Evolutionary conservation across 2,329 filamentous ascomycete species (phyloP).

Genomic region (Tolypocladium ophioglossoides): DNA sequence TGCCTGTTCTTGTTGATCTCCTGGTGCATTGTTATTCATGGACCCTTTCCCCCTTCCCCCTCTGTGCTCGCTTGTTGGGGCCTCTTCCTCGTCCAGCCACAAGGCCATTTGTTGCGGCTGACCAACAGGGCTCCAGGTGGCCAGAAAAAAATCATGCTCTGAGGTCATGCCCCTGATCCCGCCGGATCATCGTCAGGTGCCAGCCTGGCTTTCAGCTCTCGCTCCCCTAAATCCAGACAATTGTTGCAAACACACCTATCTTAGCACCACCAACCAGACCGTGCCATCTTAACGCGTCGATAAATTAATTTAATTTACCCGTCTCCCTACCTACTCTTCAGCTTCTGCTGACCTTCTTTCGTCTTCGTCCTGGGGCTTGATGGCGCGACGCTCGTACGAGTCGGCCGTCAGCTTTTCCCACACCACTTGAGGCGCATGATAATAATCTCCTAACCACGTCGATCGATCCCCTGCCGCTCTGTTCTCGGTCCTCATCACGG

Average conservation of each 20-base stretch:
- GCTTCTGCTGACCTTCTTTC: background rate
- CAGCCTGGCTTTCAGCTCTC: background rate
- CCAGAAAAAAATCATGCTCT: background rate
- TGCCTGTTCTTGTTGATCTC: background rate
- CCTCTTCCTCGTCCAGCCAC: background rate
- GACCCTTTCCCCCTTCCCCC: too few species aligned
- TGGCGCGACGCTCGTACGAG: background rate
- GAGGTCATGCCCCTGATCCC: background rate
- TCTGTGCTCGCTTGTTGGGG: background rate
- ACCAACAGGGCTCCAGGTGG: background rate
- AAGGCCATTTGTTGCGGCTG: background rate
- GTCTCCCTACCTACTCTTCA: background rate
- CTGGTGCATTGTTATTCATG: too few species aligned
- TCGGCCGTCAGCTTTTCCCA: background rate
- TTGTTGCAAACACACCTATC: background rate
- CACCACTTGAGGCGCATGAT: background rate
- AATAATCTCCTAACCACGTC: background rate
- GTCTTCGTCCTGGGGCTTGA: background rate
- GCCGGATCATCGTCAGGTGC: background rate
- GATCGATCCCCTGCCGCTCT: background rate
- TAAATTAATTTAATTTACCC: slow-evolving; percentile 1
- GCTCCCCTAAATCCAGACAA: background rate
- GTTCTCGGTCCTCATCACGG: background rate
- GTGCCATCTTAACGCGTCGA: background rate
- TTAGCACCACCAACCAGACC: background rate